Base-by-base conservation (phyloP, 1,284 basidiomycete genomes). In the Takashimella tepidaria region DNA sequence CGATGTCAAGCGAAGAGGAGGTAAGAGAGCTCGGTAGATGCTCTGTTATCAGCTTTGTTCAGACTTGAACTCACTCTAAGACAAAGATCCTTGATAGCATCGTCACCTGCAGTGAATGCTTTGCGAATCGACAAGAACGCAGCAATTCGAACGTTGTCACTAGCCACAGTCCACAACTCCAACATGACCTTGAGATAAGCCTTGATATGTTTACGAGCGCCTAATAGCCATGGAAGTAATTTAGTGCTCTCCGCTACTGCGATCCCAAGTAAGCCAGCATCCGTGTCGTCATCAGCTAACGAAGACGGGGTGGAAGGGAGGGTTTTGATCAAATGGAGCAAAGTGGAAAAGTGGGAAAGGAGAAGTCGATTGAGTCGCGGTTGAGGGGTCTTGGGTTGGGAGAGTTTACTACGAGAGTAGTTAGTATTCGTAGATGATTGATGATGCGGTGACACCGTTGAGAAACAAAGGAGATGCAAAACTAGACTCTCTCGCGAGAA, bases 41-140 rank as follows among this genome's bases (percentile, higher is more conserved):
- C 44, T 51, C 20, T 19, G 49, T 13, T 40, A 12, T 45, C 43
- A 50, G 45, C 16, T 43, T 12, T 12, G 16, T 13, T 3, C 10
- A 16, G 8, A 22, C 40, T 20, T 20, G 27, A 19, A 64, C 77
- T 24, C 49, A 91, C 92, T 82, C 92, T 93, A 61, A 98, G 80
- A 53, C 91, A 87, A 19, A 86, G 79, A 63, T 98, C 93, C 61
- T 90, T 76, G 60, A 95, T 85, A 2, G 85, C 83, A 60, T 86
- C 85, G 63, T 98, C 92, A 3, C 84, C 82, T 0, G 86, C 84
- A 16, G 85, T 81, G 3, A 89, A 89, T 43, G 97, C 79, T 72
- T 82, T 86, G 31, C 92, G 80, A 31, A 98, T 81, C 1, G 92
- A 87, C 37, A 97, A 77, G 79, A 96, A 93, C 1, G 92, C 84